A percentile compares a stretch with the other conserved stretches of the same genome.
These are phyloP conservation scores for Austroboletus niveus DNA, from an alignment of 1,284 basidiomycete species.

Conservation along the genomic window DNA sequence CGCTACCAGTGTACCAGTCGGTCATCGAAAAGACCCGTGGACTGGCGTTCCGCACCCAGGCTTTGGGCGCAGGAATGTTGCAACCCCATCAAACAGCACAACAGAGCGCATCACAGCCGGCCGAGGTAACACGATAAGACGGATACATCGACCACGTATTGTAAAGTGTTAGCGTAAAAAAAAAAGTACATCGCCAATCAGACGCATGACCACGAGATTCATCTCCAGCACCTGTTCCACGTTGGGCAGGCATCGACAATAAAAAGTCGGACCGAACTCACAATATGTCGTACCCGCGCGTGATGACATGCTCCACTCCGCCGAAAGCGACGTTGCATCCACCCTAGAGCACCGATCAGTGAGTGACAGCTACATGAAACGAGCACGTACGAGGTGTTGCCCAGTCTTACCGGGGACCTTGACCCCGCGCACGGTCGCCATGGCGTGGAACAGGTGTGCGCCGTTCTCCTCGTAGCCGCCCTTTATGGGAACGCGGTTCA, in stretches of 20 bases:
- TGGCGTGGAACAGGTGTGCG: constrained; percentile 52
- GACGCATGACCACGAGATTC: background rate
- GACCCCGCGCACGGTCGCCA: constrained; percentile 46
- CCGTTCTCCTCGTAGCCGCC: constrained; percentile 50
- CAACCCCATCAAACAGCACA: constrained; percentile 43
- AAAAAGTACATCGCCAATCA: background rate
- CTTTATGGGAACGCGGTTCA: constrained; percentile 49
- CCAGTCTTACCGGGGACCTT: constrained; percentile 72
- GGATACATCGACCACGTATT: constrained; percentile 7
- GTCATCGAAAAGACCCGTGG: constrained; percentile 97
- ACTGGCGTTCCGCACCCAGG: constrained; percentile 88
- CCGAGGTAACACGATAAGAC: constrained; percentile 30
- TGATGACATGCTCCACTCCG: constrained; percentile 42
- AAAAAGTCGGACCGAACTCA: constrained; percentile 32
- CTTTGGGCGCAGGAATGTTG: constrained; percentile 82
- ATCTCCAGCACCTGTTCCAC: background rate
- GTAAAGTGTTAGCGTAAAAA: constrained; percentile 9
- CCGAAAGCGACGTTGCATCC: constrained; percentile 43
- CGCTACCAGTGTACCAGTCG: constrained; percentile 88
- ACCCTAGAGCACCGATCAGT: constrained; percentile 30
- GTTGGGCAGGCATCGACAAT: background rate
- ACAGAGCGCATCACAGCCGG: constrained; percentile 32
- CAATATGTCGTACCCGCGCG: constrained; percentile 57
- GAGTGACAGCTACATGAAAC: constrained; percentile 11
- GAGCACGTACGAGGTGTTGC: constrained; percentile 42